A percentile compares a stretch with the other conserved stretches of the same genome.
Evolutionary conservation across 257 asterid species (phyloP).

Genomic region (Gynochthodes officinalis): DNA sequence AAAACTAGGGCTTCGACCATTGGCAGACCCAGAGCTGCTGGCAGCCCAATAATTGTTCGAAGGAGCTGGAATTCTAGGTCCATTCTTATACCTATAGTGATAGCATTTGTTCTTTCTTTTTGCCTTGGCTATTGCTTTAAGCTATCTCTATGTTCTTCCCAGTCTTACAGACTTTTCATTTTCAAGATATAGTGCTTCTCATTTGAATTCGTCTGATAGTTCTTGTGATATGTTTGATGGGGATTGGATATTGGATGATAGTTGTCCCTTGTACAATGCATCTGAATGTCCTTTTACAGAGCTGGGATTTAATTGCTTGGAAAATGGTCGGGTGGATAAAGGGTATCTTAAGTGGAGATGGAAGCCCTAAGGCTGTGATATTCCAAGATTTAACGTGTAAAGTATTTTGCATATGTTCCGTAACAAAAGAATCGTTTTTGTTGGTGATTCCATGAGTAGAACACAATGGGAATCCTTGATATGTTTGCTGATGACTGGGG

Average conservation of each 20-base stretch:
- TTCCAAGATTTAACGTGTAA: conserved; percentile 48
- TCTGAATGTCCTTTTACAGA: conserved; percentile 76
- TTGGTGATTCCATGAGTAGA: conserved; percentile 84
- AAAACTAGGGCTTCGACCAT: conserved; percentile 45
- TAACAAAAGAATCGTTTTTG: conserved; percentile 61
- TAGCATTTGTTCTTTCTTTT: conserved; percentile 52
- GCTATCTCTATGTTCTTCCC: conserved; percentile 66
- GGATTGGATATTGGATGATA: conserved; percentile 52
- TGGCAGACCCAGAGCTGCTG: conserved; percentile 50
- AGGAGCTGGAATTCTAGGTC: conserved; percentile 39
- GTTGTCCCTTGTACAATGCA: conserved; percentile 65
- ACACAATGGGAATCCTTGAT: conserved; percentile 87
- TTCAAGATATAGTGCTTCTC: conserved; percentile 34
- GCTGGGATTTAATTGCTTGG: conserved; percentile 67
- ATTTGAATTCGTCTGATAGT: conserved; percentile 25
- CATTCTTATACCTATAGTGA: conserved; percentile 29
- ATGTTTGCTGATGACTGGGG: conserved; percentile 68
- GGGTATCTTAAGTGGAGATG: conserved; percentile 76
- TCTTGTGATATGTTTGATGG: conserved; percentile 67
- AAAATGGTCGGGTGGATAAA: conserved; percentile 54
- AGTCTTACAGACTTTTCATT: conserved; percentile 48
- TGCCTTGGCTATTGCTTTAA: conserved; percentile 48
- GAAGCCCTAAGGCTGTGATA: conserved; percentile 64
- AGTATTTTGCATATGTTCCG: conserved; percentile 42
- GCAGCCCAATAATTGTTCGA: conserved; percentile 51